Base-by-base conservation (phyloP, 345 rosid genomes). In the Firmiana major region DNA sequence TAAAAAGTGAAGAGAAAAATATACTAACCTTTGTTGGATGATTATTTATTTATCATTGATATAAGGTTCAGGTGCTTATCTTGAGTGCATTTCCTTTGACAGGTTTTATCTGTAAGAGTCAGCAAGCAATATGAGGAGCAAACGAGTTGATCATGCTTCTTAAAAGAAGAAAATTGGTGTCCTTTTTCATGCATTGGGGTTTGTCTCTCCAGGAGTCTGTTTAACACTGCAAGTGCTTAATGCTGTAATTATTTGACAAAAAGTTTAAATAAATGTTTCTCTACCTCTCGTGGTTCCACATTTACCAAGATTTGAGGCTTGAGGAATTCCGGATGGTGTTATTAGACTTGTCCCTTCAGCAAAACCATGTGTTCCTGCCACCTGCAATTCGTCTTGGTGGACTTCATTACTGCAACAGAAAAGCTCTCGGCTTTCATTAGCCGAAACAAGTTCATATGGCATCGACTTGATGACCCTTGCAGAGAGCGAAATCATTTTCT, bases 391-490 rank as follows among this genome's bases (percentile, higher is more conserved):
- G 21, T 75, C 73, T 34, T 68, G 71, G 6, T 66, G 45, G 60
- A 75, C 79, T 79, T 79, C 63, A 15, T 70, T 19, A 31, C 19
- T 59, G 74, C 69, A 58, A 70, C 31, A 26, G 8, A 77, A 73
- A 36, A 69, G 73, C 73, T 48, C 60, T 53, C 54, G 79, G 79
- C 45, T 67, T 15, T 68, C 38, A n/a, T 49, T 26, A 34, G 38
- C 5, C 60, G 75, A 12, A 64, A 65, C 64, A 72, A 84, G 46
- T 78, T 73, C 81, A 73, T 63, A 74, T 9, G 63, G 42, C 2
- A 81, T 38, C 12, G 67, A 53, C 82, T 84, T 81, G 54, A 86
- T 78, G 62, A 40, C 77, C 64, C 81, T 72, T 17, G 38, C 51
- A 9, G 78, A 21, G 40, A 13, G 17, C 16, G 10, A 19, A 31